Evolutionary conservation across 75 land plant species (phyloP), one percentile per base, ranked within the genome.

Genomic region (Ceratopteris richardii): DNA sequence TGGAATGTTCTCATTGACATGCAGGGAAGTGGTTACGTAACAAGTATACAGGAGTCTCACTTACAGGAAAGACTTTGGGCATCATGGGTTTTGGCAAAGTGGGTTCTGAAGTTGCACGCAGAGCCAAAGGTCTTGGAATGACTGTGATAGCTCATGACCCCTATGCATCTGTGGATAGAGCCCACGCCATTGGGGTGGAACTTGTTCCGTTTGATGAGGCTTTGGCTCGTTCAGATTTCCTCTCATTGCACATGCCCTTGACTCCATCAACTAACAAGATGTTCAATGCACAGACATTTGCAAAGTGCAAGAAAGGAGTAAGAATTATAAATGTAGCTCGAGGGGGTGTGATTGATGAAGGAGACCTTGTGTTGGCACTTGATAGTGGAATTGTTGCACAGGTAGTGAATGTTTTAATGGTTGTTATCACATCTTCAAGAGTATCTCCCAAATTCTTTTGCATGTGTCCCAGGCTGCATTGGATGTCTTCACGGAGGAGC

Each of bases 401-500:
- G 84, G 85, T 72, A 75, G 13, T 33, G 9, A 33, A 33, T 33
- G 37, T 3, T 33, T 4, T 33, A 3, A 33, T 33, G 37, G 9
- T 9, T 4, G 37, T 33, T 3, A 3, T 33, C 9, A 4, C 37
- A 4, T 33, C 9, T 33, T 33, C 37, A 33, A 33, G 9, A 9
- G 37, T 4, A 9, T 9, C 9, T 33, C n/a, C n/a, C n/a, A 4
- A 33, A 9, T 9, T 33, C 37, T 33, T 33, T 33, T 33, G 3
- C 7, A 33, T 33, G 37, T 4, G 37, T 3, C 37, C 9, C 78
- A 87, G 88, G 97, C 97, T 0, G 93, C 93, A n/a, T 66, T 87
- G 70, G 98, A 89, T 70, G 96, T 93, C 11, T 93, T 93, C 63
- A 68, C 81, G 1, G 68, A 73, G 48, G 98, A 93, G 73, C 98